Evolutionary conservation across 2,329 filamentous ascomycete species (phyloP), one percentile per base, ranked within the genome.

Genomic region (Xenoacremonium recifei): DNA sequence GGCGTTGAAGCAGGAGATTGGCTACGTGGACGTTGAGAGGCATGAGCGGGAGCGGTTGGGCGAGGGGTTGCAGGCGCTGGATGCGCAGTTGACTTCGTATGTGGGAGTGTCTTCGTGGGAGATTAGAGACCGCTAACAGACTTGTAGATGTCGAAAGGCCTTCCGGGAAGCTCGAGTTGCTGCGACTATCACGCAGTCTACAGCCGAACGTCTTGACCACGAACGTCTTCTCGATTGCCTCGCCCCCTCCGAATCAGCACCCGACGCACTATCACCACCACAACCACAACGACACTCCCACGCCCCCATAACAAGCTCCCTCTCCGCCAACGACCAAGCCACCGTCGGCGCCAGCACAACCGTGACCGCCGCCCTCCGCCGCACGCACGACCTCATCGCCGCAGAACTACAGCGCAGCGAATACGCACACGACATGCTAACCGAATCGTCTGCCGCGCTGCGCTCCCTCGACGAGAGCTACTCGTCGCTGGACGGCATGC

Each of bases 371-470:
- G 87, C 90, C 2, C 76, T 99, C 39, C 80, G 89, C 47, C 78
- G 90, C 47, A 95, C 92, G 5, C 91, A 97, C 66, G 82, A 87
- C 48, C 77, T 95, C 58, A 91, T 97, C 72, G 82, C 88, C 50
- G 76, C 82, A 4, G 91, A 96, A 71, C 79, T 99, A 6, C 82
- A 85, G 35, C 84, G 89, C 45, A 95, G 89, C 52, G 84, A 88
- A 57, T 97, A 95, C 61, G 92, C 92, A 15, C 85, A 93, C 56
- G 85, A 95, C 64, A 95, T 90, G 2, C 76, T 99, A 55, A 83
- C 85, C 47, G 84, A 93, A 69, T 91, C 86, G 2, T 92, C 88
- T 6, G 84, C 82, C 9, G 89, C 91, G 10, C 77, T 99, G n/a
- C 78, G 79, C 39, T 81, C 88, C 49, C 77, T 99, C 1, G 82